A percentile compares a stretch with the other conserved stretches of the same genome.
phyloP scores from a whole-genome alignment of 768 basidiomycete species.

The Suillus discolor region DNA sequence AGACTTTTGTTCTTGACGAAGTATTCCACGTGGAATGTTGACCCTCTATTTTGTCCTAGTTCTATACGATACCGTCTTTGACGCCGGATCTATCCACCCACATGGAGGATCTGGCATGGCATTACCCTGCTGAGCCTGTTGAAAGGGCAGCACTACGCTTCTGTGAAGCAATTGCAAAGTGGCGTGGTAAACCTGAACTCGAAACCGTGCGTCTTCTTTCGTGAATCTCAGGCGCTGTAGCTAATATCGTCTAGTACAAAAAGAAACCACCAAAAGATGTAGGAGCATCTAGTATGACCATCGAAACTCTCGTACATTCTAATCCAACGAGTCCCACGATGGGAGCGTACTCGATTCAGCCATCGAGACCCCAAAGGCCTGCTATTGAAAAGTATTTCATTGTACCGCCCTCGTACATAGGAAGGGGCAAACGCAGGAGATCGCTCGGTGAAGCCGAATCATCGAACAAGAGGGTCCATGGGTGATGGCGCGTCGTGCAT shows the following conservation, averaged over 20 bases:
- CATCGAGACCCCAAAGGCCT: conserved; percentile 32
- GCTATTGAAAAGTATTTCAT: conserved; percentile 42
- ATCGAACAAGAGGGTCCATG: conserved; percentile 24
- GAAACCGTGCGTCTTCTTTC: conserved; percentile 54
- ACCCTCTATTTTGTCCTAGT: conserved; percentile 45
- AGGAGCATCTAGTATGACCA: conserved; percentile 48
- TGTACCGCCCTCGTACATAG: conserved; percentile 16
- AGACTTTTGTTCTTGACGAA: conserved; percentile 26
- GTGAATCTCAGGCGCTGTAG: conserved; percentile 21
- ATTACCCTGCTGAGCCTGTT: conserved; percentile 80
- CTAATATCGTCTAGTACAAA: conserved; percentile 51
- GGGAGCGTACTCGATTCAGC: conserved; percentile 24
- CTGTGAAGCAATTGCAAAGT: conserved; percentile 79
- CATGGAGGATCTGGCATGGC: conserved; percentile 71
- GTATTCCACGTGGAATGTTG: conserved; percentile 1
- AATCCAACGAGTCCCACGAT: conserved; percentile 61
- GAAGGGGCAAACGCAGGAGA: conserved; percentile 30
- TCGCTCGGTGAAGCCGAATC: conserved; percentile 29
- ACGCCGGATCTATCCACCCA: conserved; percentile 79
- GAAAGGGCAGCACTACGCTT: conserved; percentile 79
- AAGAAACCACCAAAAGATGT: conserved; percentile 42
- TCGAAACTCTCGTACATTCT: conserved; percentile 71
- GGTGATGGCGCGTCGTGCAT: conserved; percentile 11
- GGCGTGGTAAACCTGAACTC: conserved; percentile 85
- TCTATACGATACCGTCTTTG: conserved; percentile 71